A percentile compares a stretch with the other conserved stretches of the same genome.
Conservation (phyloP, 768 basidiomycete species). For the Suillus fuscotomentosus region DNA sequence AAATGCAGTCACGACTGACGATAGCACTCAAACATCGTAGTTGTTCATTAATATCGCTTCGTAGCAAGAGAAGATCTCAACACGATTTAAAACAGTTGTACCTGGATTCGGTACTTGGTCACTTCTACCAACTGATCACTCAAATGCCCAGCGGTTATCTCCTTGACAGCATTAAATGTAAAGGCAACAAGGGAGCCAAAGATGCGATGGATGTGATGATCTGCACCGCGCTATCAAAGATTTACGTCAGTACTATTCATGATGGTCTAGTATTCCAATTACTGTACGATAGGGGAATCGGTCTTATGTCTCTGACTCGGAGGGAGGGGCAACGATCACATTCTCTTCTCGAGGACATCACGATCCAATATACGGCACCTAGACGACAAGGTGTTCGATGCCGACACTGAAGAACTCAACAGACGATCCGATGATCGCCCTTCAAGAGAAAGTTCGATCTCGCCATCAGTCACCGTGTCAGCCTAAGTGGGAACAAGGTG, state of each 20-base stretch:
- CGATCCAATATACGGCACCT: conserved; percentile 24
- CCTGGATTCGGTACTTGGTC: neutral
- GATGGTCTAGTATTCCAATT: neutral
- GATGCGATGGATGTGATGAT: neutral
- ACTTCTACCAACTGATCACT: neutral
- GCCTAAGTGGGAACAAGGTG: conserved; percentile 1
- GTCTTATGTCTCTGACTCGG: conserved; percentile 85
- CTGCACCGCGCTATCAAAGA: neutral
- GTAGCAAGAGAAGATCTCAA: neutral
- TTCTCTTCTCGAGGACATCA: conserved; percentile 73
- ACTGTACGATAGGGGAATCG: conserved; percentile 47
- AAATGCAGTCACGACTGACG: neutral
- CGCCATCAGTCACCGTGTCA: conserved; percentile 17
- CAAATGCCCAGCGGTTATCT: neutral
- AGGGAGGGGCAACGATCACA: conserved; percentile 90
- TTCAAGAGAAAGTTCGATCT: conserved; percentile 60
- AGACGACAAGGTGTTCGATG: neutral
- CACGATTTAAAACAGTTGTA: neutral
- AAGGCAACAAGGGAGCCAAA: neutral
- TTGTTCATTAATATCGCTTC: conserved; percentile 4
- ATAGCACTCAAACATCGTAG: neutral
- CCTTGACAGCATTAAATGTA: no score
- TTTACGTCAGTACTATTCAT: neutral
- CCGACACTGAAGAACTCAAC: neutral
- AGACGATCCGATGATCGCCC: conserved; percentile 36